Conservation (phyloP, 2,329 filamentous ascomycete species). For the Purpureocillium takamizusanense region DNA sequence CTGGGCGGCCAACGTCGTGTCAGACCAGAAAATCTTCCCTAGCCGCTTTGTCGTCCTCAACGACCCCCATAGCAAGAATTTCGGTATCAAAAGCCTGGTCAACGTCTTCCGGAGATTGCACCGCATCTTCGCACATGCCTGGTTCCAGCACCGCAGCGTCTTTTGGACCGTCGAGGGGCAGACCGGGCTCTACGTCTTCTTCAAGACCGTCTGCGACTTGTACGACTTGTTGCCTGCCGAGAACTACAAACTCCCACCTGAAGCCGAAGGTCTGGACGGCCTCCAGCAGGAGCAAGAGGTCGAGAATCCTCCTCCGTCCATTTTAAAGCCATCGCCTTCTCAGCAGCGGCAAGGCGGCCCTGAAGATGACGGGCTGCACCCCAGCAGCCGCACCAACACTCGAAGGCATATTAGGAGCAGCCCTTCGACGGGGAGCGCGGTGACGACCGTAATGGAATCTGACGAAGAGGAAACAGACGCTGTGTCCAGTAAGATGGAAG, state of each 20-base stretch:
- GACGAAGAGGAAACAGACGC: conserved; percentile 61
- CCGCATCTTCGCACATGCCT: conserved; percentile 95
- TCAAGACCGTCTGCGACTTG: conserved; percentile 92
- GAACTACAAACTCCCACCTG: conserved; percentile 89
- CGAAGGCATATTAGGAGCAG: conserved; percentile 74
- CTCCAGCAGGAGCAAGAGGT: conserved; percentile 31
- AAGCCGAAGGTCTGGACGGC: conserved; percentile 76
- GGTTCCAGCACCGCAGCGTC: conserved; percentile 92
- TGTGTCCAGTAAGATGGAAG: conserved; percentile 34
- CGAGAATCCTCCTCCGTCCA: conserved; percentile 22
- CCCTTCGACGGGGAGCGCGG: conserved; percentile 67
- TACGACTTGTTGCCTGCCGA: conserved; percentile 85
- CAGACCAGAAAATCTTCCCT: conserved; percentile 90
- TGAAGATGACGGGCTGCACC: conserved; percentile 41
- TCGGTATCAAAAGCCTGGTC: conserved; percentile 73
- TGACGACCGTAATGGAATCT: conserved; percentile 75
- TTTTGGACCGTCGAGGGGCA: conserved; percentile 91
- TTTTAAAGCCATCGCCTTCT: conserved; percentile 23
- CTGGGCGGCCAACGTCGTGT: conserved; percentile 92
- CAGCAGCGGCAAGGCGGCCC: conserved; percentile 19
- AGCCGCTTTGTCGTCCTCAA: conserved; percentile 59
- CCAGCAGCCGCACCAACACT: conserved; percentile 58
- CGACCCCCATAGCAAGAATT: conserved; percentile 49
- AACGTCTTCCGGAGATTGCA: conserved; percentile 94
- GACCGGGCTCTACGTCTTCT: conserved; percentile 90